A percentile compares a stretch with the other conserved stretches of the same genome.
Evolutionary conservation across 2,329 filamentous ascomycete species (phyloP).

Genomic region (Sclerotinia trifoliorum): DNA sequence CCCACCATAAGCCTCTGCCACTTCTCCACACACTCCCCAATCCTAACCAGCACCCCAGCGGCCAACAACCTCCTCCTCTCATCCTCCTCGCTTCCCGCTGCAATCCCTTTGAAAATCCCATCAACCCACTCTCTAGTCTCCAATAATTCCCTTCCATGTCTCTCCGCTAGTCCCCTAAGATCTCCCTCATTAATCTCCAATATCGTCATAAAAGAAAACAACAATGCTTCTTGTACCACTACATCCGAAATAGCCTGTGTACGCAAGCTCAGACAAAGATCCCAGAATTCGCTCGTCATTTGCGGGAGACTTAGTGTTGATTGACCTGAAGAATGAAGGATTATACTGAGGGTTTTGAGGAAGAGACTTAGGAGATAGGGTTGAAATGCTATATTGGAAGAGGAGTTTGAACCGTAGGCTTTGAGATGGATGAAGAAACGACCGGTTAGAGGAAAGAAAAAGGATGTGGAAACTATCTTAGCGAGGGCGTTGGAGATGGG

Average conservation of each 20-base stretch:
- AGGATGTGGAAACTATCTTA: constrained; percentile 68
- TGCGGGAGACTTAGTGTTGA: constrained; percentile 72
- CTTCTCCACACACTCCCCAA: constrained; percentile 78
- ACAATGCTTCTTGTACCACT: constrained; percentile 67
- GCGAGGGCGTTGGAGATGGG: constrained; percentile 76
- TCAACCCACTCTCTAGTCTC: constrained; percentile 88
- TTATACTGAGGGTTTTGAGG: constrained; percentile 79
- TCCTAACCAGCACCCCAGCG: constrained; percentile 72
- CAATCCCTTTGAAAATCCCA: constrained; percentile 63
- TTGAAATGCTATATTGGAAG: constrained; percentile 64
- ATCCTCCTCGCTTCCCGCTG: constrained; percentile 59
- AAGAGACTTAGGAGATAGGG: constrained; percentile 75
- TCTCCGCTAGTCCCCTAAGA: constrained; percentile 68
- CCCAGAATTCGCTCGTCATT: constrained; percentile 82
- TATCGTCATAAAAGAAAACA: constrained; percentile 76
- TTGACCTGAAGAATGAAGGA: constrained; percentile 81
- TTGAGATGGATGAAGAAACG: constrained; percentile 69
- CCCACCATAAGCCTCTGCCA: constrained; percentile 77
- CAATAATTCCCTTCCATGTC: constrained; percentile 72
- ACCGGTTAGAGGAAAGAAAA: constrained; percentile 84
- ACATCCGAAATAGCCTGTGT: constrained; percentile 60
- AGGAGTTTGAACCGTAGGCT: constrained; percentile 47
- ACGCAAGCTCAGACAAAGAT: constrained; percentile 72
- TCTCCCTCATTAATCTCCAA: constrained; percentile 75
- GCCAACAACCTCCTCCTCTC: constrained; percentile 76